These are phyloP conservation scores for Rhodomyrtus psidioides DNA, from an alignment of 441 rosid genomes.

Conservation along the genomic window DNA sequence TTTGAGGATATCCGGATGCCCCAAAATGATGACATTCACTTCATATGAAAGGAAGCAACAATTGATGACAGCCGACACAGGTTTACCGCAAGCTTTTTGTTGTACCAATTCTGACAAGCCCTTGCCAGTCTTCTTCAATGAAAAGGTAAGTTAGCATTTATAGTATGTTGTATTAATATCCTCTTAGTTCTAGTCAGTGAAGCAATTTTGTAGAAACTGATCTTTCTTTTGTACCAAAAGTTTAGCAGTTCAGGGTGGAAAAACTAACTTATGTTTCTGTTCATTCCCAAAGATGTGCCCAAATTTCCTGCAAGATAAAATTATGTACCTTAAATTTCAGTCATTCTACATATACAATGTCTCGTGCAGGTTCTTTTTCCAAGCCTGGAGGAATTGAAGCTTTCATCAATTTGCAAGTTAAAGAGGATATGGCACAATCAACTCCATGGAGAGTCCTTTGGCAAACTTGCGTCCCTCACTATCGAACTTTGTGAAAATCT, in stretches of 20 bases:
- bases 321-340: not conserved
- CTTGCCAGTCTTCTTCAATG: not conserved
- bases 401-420: not conserved
- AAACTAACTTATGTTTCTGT: too few species aligned
- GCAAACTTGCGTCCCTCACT: not conserved
- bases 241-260: too few species aligned
- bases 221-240: too few species aligned
- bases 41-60: not conserved
- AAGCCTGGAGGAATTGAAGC: not conserved
- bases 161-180: too few species aligned
- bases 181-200: not conserved
- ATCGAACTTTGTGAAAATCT: not conserved
- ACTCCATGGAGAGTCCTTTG: accelerated
- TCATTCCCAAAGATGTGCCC: too few species aligned
- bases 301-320: too few species aligned
- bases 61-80: accelerated
- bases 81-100: accelerated
- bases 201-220: not conserved
- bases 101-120: accelerated
- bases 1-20: accelerated
- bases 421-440: not conserved
- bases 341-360: accelerated
- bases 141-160: too few species aligned
- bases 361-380: not conserved
- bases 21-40: not conserved